These are phyloP conservation scores for Chlorella sp. DNA, from an alignment of 139 green algal genomes.

Conservation along the genomic window DNA sequence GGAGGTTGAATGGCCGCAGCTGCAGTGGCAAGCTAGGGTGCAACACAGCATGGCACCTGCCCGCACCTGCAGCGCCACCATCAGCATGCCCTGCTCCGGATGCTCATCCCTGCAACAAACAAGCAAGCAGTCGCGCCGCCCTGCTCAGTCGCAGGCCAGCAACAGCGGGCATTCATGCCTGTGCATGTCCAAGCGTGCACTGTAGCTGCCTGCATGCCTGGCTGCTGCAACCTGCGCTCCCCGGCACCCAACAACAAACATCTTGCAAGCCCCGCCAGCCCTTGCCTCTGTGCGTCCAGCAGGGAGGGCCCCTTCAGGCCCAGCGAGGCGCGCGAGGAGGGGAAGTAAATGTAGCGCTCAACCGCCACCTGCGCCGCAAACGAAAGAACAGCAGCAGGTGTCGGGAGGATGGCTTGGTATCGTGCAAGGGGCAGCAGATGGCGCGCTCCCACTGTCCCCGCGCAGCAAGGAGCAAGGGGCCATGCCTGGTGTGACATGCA, in stretches of 20 bases:
- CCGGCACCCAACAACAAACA: background rate
- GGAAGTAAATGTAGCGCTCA: conserved; percentile 94
- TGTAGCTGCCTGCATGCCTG: background rate
- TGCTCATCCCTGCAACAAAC: conserved; percentile 59
- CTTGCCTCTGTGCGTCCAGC: conserved; percentile 36
- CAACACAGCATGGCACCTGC: no score
- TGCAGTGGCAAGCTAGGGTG: no score
- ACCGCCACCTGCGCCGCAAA: conserved; percentile 56
- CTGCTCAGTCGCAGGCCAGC: background rate
- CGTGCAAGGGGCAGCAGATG: no score
- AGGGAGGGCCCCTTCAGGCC: conserved; percentile 44
- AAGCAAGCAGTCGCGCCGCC: background rate
- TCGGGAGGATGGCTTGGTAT: no score
- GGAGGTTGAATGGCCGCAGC: no score
- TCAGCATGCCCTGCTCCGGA: conserved; percentile 58
- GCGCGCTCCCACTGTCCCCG: no score
- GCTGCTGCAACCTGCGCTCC: background rate
- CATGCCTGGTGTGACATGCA: no score
- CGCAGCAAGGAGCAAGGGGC: no score
- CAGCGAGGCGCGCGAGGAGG: conserved; percentile 49
- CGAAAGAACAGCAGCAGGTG: background rate
- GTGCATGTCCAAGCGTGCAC: background rate
- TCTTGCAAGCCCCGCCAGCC: background rate
- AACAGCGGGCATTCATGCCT: no score
- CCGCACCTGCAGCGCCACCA: conserved; percentile 38